Base-by-base conservation (phyloP, 2,329 filamentous ascomycete genomes). In the Chaetomiaceae sp. region DNA sequence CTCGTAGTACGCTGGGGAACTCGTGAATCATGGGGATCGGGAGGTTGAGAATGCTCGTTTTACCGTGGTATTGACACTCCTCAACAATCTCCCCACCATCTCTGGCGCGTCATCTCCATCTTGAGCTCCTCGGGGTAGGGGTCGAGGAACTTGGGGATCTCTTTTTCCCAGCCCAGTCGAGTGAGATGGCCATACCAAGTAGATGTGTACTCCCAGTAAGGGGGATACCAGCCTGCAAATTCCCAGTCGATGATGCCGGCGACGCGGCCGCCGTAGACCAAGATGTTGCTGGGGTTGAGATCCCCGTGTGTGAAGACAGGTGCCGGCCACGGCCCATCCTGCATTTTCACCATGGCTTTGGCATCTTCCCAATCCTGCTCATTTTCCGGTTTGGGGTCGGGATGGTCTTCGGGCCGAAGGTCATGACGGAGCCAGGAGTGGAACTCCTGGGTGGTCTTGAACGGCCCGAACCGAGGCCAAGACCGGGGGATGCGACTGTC, bases 221-320 rank as follows among this genome's bases (percentile, higher is more conserved):
- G 40, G 1, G 66, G 66, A 42, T 64, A 67, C 65, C 63, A 68
- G 2, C 64, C 66, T 0, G 63, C 44, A 40, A 60, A 58, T 47
- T 68, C 64, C 66, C 66, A 69, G 51, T 69, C 66, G 30, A 68
- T 61, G 12, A 79, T 73, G 7, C 71, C 73, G 34, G 70, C 66
- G 25, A 80, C 60, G 5, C 67, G 59, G 46, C 72, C 67, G 5
- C 64, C 68, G 6, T 60, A 60, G 38, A 68, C 60, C 9, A 77
- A 53, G 39, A 77, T 71, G 53, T 77, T 77, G 19, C 59, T 58
- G 19, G 65, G 66, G 53, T 67, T 70, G 7, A 78, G 58, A 53
- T 77, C 73, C 8, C 66, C 68, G 60, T 78, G 74, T 13, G 73
- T 74, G 57, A 79, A 74, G 6, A 70, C 66, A 2, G 69, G 67